Conservation (phyloP, 495 filamentous ascomycete genomes). For the Immersiella caudata region DNA sequence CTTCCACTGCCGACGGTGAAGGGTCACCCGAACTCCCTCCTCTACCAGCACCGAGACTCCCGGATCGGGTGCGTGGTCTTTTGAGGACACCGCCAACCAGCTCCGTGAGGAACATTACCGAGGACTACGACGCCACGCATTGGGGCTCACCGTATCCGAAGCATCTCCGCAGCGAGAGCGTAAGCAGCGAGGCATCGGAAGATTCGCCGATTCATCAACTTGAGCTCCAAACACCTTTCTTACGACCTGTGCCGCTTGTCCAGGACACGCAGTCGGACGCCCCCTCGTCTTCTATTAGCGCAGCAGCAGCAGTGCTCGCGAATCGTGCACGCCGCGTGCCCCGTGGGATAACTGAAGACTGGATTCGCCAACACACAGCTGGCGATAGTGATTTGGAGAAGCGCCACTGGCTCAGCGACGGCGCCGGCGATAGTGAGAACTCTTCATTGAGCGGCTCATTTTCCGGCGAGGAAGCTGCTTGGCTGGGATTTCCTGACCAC, state of each 20-base stretch:
- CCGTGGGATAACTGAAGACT: constrained; percentile 72
- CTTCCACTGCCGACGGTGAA: constrained; percentile 56
- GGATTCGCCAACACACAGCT: constrained; percentile 74
- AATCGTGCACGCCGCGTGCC: constrained; percentile 57
- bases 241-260: constrained; percentile 50
- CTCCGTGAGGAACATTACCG: constrained; percentile 32
- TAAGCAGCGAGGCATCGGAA: constrained; percentile 56
- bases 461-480: constrained; percentile 49
- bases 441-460: constrained; percentile 64
- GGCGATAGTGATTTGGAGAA: constrained; percentile 63
- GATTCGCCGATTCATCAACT: constrained; percentile 56
- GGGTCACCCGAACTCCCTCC: constrained; percentile 58
- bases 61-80: constrained; percentile 50
- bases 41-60: constrained; percentile 51
- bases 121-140: constrained; percentile 62
- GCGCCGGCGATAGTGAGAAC: constrained; percentile 64
- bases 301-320: constrained; percentile 55
- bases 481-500: constrained; percentile 44
- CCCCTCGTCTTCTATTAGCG: constrained; percentile 50
- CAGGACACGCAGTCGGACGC: constrained; percentile 40
- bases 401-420: constrained; percentile 76
- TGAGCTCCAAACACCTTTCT: constrained; percentile 55
- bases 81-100: constrained; percentile 53
- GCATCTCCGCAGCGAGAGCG: constrained; percentile 52
- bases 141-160: constrained; percentile 76